Conservation (phyloP, 805 yeast genomes). For the Cyberlindnera meyerae region DNA sequence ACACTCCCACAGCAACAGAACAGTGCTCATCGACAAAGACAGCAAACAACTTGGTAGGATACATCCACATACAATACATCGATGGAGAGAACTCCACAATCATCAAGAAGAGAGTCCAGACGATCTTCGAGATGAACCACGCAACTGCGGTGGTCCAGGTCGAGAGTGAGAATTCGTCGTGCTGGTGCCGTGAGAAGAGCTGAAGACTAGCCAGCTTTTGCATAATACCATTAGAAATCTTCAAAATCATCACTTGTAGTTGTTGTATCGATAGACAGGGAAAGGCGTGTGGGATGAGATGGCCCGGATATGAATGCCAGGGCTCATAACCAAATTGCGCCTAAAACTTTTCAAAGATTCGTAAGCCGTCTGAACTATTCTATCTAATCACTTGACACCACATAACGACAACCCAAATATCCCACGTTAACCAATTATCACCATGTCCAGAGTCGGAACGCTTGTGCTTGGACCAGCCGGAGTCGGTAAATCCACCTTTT, state of each 20-base stretch:
- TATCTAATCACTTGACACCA: too few species aligned
- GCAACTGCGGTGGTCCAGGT: slow-evolving; percentile 61
- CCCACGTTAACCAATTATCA: too few species aligned
- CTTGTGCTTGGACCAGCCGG: slow-evolving; percentile 97
- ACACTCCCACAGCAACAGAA: slow-evolving; percentile 10
- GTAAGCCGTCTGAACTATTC: too few species aligned
- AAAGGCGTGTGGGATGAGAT: too few species aligned
- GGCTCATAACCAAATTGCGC: too few species aligned
- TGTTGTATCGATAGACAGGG: too few species aligned
- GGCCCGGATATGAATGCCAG: too few species aligned
- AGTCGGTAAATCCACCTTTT: slow-evolving; percentile 90
- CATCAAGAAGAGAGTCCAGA: slow-evolving; percentile 56
- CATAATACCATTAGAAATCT: not conserved
- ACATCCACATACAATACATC: slow-evolving; percentile 70
- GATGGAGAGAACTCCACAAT: slow-evolving; percentile 60
- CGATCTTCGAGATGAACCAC: slow-evolving; percentile 43
- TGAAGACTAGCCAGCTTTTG: not conserved
- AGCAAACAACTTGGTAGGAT: slow-evolving; percentile 49
- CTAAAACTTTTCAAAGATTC: too few species aligned
- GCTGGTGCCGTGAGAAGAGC: slow-evolving; percentile 54
- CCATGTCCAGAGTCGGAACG: slow-evolving; percentile 92
- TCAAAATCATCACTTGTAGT: too few species aligned
- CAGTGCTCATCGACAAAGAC: slow-evolving; percentile 18
- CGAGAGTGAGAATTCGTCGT: slow-evolving; percentile 55
- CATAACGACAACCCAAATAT: too few species aligned